Percentiles rank a stretch among this genome's conserved stretches.
phyloP scores from a whole-genome alignment of 257 asterid species.

The Capsicum pubescens region DNA sequence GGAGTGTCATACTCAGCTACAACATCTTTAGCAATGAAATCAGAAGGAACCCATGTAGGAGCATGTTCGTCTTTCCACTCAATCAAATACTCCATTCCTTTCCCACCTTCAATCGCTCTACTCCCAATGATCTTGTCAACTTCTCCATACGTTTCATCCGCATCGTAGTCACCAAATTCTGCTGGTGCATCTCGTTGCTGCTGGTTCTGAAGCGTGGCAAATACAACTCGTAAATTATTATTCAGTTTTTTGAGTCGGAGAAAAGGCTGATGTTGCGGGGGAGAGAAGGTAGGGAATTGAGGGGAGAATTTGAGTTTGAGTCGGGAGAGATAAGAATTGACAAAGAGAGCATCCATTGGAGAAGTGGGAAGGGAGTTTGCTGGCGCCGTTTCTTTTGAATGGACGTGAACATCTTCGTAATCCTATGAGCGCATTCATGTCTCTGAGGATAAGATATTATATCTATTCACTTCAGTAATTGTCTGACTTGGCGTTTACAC shows the following conservation, averaged over 20 bases:
- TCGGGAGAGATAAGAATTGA: slow-evolving; percentile 56
- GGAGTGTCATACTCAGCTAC: slow-evolving; percentile 87
- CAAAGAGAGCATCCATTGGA: slow-evolving; percentile 35
- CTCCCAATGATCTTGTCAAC: slow-evolving; percentile 78
- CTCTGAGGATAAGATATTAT: not conserved
- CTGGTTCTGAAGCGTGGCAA: slow-evolving; percentile 67
- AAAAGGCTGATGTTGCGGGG: slow-evolving; percentile 38
- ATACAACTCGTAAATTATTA: slow-evolving; percentile 23
- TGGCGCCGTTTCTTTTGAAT: slow-evolving; percentile 5
- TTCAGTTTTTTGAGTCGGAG: slow-evolving; percentile 31
- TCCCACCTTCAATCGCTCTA: slow-evolving; percentile 55
- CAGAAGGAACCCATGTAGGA: slow-evolving; percentile 97
- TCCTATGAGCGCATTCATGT: not conserved
- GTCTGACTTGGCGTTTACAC: not conserved
- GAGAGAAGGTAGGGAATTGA: slow-evolving; percentile 42
- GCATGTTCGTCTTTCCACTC: slow-evolving; percentile 93
- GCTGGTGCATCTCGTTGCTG: slow-evolving; percentile 15
- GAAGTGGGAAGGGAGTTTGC: not conserved
- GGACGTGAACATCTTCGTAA: slow-evolving; percentile 12
- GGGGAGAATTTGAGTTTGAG: slow-evolving; percentile 58
- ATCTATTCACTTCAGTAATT: not conserved
- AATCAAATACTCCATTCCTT: slow-evolving; percentile 82
- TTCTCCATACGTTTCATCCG: slow-evolving; percentile 79
- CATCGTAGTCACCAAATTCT: slow-evolving; percentile 56
- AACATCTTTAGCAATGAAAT: slow-evolving; percentile 79